A percentile compares a stretch with the other conserved stretches of the same genome.
Conservation (phyloP, 106 monocot genomes). For the Posidonia australis region DNA sequence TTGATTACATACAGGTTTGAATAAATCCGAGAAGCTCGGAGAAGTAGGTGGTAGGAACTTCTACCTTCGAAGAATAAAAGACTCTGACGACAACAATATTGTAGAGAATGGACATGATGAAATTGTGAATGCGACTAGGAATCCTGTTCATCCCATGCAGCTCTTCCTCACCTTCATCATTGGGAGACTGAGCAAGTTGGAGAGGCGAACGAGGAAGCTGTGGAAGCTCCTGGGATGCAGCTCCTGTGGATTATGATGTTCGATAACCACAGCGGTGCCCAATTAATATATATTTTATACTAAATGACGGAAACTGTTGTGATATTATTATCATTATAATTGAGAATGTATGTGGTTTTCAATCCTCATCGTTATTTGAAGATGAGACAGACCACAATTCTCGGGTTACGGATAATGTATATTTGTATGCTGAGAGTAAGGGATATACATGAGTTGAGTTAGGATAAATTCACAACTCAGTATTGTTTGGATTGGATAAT, state of each 20-base stretch:
- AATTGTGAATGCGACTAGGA: background rate
- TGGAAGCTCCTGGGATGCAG: slow-evolving; percentile 50
- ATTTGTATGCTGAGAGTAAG: too few species aligned
- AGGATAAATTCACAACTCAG: too few species aligned
- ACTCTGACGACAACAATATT: slow-evolving; percentile 1
- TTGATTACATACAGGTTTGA: slow-evolving; percentile 35
- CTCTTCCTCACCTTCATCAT: slow-evolving; percentile 30
- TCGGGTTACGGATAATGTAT: too few species aligned
- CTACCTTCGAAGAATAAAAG: slow-evolving; percentile 31
- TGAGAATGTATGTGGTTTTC: too few species aligned
- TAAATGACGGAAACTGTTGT: too few species aligned
- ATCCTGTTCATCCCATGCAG: slow-evolving; percentile 1
- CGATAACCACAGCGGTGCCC: background rate
- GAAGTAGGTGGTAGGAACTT: slow-evolving; percentile 70
- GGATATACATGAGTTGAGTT: too few species aligned
- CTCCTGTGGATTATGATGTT: slow-evolving; percentile 17
- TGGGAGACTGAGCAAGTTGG: slow-evolving; percentile 33
- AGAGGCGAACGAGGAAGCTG: slow-evolving; percentile 37
- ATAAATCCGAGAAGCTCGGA: slow-evolving; percentile 62
- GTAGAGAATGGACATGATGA: slow-evolving; percentile 9
- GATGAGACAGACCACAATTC: too few species aligned
- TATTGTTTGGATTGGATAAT: too few species aligned
- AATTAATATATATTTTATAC: too few species aligned
- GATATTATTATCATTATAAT: too few species aligned
- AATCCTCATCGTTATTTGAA: too few species aligned